Percentiles rank a stretch among this genome's conserved stretches.
These are phyloP conservation scores for Bauhinia variegata DNA, from an alignment of 306 rosid genomes.

Conservation along the genomic window DNA sequence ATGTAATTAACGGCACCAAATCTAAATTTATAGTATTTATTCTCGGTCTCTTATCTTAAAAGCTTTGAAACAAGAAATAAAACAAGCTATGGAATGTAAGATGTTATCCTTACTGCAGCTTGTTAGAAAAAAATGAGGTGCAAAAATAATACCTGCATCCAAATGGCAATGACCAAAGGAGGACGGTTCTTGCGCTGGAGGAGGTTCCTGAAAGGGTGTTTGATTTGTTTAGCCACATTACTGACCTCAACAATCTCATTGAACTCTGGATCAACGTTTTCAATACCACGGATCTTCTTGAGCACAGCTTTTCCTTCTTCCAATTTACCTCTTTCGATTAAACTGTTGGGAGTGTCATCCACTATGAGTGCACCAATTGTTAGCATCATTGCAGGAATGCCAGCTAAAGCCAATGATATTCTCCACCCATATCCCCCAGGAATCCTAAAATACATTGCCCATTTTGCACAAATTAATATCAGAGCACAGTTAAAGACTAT, in stretches of 20 bases:
- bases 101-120: no score
- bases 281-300: conserved; percentile 57
- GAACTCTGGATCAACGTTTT: conserved; percentile 57
- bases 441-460: conserved; percentile 41
- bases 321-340: conserved; percentile 54
- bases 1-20: no score
- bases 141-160: conserved; percentile 58
- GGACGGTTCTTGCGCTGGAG: conserved; percentile 57
- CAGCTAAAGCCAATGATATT: conserved; percentile 57
- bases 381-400: conserved; percentile 51
- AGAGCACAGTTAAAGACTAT: not conserved
- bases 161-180: conserved; percentile 49
- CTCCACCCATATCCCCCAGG: conserved; percentile 75
- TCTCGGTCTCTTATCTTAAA: no score
- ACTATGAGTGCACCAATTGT: conserved; percentile 50
- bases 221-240: conserved; percentile 45
- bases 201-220: conserved; percentile 49
- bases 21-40: no score
- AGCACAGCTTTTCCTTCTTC: conserved; percentile 55
- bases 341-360: conserved; percentile 58
- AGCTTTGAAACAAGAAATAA: no score
- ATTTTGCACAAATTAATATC: not conserved
- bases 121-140: no score
- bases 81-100: no score
- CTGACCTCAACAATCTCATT: conserved; percentile 56